A percentile compares a stretch with the other conserved stretches of the same genome.
Evolutionary conservation across 2,329 filamentous ascomycete genomes (phyloP).

Genomic region (Escovopsis sp.): DNA sequence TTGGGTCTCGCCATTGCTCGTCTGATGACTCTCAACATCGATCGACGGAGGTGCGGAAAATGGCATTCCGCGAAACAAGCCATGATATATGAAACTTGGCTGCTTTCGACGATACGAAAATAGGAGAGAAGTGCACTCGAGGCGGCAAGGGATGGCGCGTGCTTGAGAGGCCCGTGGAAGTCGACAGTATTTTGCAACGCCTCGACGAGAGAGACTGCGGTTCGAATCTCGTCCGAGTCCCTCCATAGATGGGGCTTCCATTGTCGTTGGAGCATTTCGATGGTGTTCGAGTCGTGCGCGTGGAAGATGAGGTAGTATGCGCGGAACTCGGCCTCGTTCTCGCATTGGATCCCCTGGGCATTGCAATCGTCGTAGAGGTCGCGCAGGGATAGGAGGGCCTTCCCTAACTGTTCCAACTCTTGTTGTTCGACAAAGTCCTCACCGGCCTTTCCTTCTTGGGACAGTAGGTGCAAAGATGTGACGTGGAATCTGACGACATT

Average conservation of each 20-base stretch:
- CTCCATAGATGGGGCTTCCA: slow-evolving; percentile 42
- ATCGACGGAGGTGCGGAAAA: slow-evolving; percentile 45
- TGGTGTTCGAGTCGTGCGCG: slow-evolving; percentile 40
- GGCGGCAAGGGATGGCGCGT: slow-evolving; percentile 32
- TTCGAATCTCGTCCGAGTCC: slow-evolving; percentile 43
- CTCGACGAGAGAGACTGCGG: slow-evolving; percentile 45
- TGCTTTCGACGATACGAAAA: slow-evolving; percentile 44
- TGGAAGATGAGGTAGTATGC: slow-evolving; percentile 52
- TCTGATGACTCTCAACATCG: slow-evolving; percentile 40
- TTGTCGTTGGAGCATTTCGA: slow-evolving; percentile 36
- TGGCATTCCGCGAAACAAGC: slow-evolving; percentile 56
- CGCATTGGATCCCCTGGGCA: slow-evolving; percentile 39
- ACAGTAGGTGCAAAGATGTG: slow-evolving; percentile 48
- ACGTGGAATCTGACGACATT: slow-evolving; percentile 54
- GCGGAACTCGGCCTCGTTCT: slow-evolving; percentile 51
- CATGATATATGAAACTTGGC: slow-evolving; percentile 51
- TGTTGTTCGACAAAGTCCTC: slow-evolving; percentile 53
- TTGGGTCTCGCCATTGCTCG: slow-evolving; percentile 41
- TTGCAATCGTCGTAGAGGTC: slow-evolving; percentile 53
- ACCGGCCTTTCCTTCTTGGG: slow-evolving; percentile 37
- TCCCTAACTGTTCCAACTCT: slow-evolving; percentile 52
- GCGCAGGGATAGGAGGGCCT: slow-evolving; percentile 48
- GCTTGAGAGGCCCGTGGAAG: slow-evolving; percentile 41
- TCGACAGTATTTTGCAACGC: slow-evolving; percentile 43
- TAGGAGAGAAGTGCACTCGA: slow-evolving; percentile 37